Base-by-base conservation (phyloP, 2,329 filamentous ascomycete species). In the Didymella segeticola region DNA sequence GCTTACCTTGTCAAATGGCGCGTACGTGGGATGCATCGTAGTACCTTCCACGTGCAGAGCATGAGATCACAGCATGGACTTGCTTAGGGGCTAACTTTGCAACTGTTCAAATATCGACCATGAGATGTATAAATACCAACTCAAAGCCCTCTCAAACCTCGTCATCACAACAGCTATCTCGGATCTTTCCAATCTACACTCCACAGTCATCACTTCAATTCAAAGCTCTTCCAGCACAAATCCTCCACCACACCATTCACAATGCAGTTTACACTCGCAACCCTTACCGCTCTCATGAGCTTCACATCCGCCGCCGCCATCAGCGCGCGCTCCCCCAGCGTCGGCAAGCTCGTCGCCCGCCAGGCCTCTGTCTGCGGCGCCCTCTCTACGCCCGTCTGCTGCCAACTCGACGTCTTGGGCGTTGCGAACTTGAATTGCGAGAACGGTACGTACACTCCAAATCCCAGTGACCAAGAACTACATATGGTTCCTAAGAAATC, bases 371-470 rank as follows among this genome's bases (percentile, higher is more conserved):
- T 63, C 47, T 65, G 62, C 48, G 59, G 62, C 22, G 23, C 27
- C 2, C 42, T 60, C 23, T 17, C 49, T 10, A 59, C 58, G 6
- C 61, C 58, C 17, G 39, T 59, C 4, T 65, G 62, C 55, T 65
- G 62, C 55, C 56, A 63, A n/a, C 53, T 60, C 12, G 57, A 57
- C 25, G 37, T 62, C 4, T 41, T 57, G 2, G 62, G 62, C 20
- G 55, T 61, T 27, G 53, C 53, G 1, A 58, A 64, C 31, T 30
- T 63, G 41, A 57, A 58, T 53, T 65, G 62, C 43, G 57, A 50
- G 5, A 63, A 59, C 22, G 54, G 62, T 65, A 57, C 2, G 59
- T 55, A 29, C 12, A 36, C 22, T 22, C 7, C 10, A 36, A 4
- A 2, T 14, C 22, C 2, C 15, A n/a, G 3, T n/a, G 29, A 14